These are phyloP conservation scores for Umbilicus rupestris DNA, from an alignment of 164 flowering plant species.

Conservation along the genomic window DNA sequence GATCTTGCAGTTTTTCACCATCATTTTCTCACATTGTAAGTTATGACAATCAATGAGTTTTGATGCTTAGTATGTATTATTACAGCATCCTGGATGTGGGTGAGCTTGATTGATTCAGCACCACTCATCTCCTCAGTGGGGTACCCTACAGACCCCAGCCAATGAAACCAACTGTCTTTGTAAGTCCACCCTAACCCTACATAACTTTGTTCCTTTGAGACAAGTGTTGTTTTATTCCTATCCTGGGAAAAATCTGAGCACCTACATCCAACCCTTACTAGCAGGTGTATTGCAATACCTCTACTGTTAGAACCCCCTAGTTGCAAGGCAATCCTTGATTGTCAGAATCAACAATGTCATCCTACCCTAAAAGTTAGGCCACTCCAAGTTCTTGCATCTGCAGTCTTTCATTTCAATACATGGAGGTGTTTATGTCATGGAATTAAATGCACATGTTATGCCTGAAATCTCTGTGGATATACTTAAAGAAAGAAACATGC, in stretches of 20 bases:
- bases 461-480: neutral
- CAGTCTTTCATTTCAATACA: neutral
- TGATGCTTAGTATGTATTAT: constrained; percentile 3
- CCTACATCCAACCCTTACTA: neutral
- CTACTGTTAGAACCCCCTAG: too few species aligned
- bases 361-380: neutral
- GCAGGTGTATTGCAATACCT: neutral
- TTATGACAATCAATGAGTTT: neutral
- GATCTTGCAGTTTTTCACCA: neutral
- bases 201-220: neutral
- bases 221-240: neutral
- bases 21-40: neutral
- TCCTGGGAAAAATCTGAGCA: neutral
- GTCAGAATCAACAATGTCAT: neutral
- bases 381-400: neutral
- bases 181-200: neutral
- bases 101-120: neutral
- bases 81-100: neutral
- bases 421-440: neutral
- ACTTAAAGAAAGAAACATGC: too few species aligned
- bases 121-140: neutral
- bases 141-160: neutral
- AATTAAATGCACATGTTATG: neutral
- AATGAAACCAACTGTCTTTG: neutral
- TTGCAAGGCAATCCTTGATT: too few species aligned